phyloP scores from a whole-genome alignment of 202 grass and related monocot species.

The Elaeis oleifera region DNA sequence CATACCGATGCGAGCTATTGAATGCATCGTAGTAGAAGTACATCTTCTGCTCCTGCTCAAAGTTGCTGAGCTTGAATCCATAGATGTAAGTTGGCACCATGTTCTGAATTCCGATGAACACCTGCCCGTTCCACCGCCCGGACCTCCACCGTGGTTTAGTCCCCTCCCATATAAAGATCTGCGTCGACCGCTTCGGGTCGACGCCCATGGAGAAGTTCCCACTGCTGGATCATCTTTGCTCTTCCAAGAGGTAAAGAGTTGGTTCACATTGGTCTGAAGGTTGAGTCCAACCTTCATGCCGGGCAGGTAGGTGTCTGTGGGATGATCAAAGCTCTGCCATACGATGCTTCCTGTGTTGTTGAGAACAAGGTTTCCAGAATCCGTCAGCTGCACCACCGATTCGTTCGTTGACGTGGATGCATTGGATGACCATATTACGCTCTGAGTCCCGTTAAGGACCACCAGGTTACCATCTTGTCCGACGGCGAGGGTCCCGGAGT shows the following conservation, averaged over 20 bases:
- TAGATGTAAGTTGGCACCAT: conserved; percentile 39
- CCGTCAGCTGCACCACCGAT: conserved; percentile 1
- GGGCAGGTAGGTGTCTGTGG: conserved; percentile 50
- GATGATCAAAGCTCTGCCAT: conserved; percentile 74
- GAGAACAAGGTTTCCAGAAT: conserved; percentile 41
- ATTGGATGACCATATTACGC: conserved; percentile 7
- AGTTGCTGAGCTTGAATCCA: conserved; percentile 38
- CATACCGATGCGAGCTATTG: conserved; percentile 30
- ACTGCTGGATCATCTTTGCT: conserved; percentile 31
- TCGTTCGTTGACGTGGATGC: background rate
- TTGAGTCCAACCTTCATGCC: conserved; percentile 48
- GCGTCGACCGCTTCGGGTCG: conserved; percentile 31
- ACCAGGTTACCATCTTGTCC: conserved; percentile 6
- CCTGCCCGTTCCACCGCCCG: conserved; percentile 41
- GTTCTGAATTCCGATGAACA: conserved; percentile 35
- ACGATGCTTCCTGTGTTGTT: background rate
- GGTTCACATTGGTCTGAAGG: conserved; percentile 6
- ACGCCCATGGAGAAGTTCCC: conserved; percentile 36
- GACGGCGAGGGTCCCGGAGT: conserved; percentile 1
- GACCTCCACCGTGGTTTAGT: conserved; percentile 26
- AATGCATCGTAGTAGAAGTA: conserved; percentile 33
- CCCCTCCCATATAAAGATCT: conserved; percentile 48
- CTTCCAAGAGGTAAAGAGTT: conserved; percentile 43
- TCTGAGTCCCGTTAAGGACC: background rate
- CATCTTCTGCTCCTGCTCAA: conserved; percentile 36